phyloP scores from a whole-genome alignment of 345 rosid species.

The Acer yangbiense region DNA sequence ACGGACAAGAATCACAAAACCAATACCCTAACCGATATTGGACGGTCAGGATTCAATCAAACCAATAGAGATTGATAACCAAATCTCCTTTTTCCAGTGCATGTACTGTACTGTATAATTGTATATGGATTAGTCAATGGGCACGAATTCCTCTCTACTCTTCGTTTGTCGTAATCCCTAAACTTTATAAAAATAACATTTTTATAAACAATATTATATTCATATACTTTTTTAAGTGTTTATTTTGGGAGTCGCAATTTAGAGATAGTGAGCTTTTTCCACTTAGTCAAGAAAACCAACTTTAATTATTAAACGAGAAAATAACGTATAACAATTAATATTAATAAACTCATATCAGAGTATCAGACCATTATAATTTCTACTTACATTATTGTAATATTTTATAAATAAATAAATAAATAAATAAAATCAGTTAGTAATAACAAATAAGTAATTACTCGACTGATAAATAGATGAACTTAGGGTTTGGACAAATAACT shows the following conservation, averaged over 20 bases:
- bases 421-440: too few relatives aligned
- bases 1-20: conserved; percentile 1
- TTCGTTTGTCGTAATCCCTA: conserved; percentile 25
- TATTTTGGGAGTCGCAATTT: not conserved
- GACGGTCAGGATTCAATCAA: conserved; percentile 33
- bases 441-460: too few relatives aligned
- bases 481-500: too few relatives aligned
- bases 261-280: not conserved
- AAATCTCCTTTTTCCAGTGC: too few relatives aligned
- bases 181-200: not conserved
- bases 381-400: too few relatives aligned
- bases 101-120: not conserved
- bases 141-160: conserved; percentile 28
- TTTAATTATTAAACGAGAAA: not conserved
- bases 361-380: too few relatives aligned
- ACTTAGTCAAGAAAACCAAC: conserved; percentile 3
- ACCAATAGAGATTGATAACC: not conserved
- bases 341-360: too few relatives aligned
- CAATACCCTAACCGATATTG: not conserved
- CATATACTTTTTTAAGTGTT: not conserved
- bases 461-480: too few relatives aligned
- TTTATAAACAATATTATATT: not conserved
- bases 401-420: too few relatives aligned
- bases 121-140: conserved; percentile 36
- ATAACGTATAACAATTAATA: too few relatives aligned